These are phyloP conservation scores for Trichoderma sp. DNA, from an alignment of 2,329 filamentous ascomycete species.

Conservation along the genomic window DNA sequence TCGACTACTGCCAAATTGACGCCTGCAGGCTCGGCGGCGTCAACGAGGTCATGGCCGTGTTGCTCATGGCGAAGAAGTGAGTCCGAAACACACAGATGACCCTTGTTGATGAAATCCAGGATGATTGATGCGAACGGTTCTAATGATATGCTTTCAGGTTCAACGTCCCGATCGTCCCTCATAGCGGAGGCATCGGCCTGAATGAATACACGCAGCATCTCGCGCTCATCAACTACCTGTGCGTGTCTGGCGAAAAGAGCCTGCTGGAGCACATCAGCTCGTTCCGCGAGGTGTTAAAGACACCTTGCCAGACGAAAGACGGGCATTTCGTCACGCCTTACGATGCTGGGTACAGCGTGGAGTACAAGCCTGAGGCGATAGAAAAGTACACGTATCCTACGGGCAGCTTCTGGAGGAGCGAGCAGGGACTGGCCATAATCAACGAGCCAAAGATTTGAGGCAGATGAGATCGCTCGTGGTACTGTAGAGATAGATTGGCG, in stretches of 20 bases:
- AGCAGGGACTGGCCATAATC: constrained; percentile 27
- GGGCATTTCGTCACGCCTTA: constrained; percentile 29
- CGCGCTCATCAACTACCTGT: constrained; percentile 28
- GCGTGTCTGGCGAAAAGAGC: constrained; percentile 29
- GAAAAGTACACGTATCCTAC: constrained; percentile 25
- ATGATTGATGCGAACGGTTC: not conserved
- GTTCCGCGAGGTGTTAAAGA: constrained; percentile 25
- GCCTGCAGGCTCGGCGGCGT: constrained; percentile 86
- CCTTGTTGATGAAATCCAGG: not conserved
- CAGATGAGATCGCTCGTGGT: too few species aligned
- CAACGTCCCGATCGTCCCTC: constrained; percentile 29
- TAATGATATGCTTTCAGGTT: constrained; percentile 12
- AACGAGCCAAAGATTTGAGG: constrained; percentile 28
- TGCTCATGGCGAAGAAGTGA: constrained; percentile 60
- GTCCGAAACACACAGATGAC: not conserved
- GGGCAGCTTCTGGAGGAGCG: constrained; percentile 29
- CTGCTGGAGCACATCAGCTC: constrained; percentile 29
- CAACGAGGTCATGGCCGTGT: constrained; percentile 87
- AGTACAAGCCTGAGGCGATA: constrained; percentile 27
- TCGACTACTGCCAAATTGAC: constrained; percentile 87
- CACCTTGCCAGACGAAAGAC: constrained; percentile 25
- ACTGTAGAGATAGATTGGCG: not conserved
- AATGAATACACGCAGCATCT: constrained; percentile 31
- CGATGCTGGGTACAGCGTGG: constrained; percentile 29
- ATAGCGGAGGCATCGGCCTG: constrained; percentile 29